Evolutionary conservation across 2,329 filamentous ascomycete genomes (phyloP), one percentile per base, ranked within the genome.

Genomic region (Sporothrix curviconia): DNA sequence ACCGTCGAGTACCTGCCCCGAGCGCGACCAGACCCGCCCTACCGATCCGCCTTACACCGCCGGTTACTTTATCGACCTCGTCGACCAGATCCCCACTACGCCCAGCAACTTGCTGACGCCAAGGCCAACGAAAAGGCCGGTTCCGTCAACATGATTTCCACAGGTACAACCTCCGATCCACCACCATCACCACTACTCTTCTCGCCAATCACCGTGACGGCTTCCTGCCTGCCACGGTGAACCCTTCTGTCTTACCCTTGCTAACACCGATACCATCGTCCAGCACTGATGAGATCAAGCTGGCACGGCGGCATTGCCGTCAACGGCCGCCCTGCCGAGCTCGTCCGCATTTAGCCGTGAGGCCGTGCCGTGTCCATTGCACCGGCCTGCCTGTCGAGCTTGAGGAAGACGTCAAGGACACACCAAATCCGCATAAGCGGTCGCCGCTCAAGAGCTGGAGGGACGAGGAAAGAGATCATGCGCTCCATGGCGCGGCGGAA

Each of bases 401-500:
- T 24, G 78, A 79, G 34, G 72, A 75, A 40, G 74, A 78, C 42
- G 64, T 64, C 61, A 77, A 80, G 56, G 70, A 70, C 7, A 71
- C 75, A n/a, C n/a, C n/a, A n/a, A n/a, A 68, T 80, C 59, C 74
- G 78, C 56, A 78, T 86, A 86, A 86, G 75, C 81, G 83, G 61
- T 86, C n/a, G 72, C 83, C 62, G 85, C 83, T 65, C 75, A 90
- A 66, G 82, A 86, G 66, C 79, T 83, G 15, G 84, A 87, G 64
- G n/a, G 90, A 95, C 63, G 89, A 92, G 59, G 90, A 90, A n/a
- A 65, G 85, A 87, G 65, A 87, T 91, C 62, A 83, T 86, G 73
- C 89, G 92, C 51, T 97, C 92, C 40, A 97, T 96, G 92, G 92
- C 92, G 58, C 87, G 92, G 59, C 87, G 91, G 64, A 95, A 95